Percentiles rank a stretch among this genome's conserved stretches.
Conservation (phyloP, 2,329 filamentous ascomycete genomes). For the Colletotrichum lindemuthianum region DNA sequence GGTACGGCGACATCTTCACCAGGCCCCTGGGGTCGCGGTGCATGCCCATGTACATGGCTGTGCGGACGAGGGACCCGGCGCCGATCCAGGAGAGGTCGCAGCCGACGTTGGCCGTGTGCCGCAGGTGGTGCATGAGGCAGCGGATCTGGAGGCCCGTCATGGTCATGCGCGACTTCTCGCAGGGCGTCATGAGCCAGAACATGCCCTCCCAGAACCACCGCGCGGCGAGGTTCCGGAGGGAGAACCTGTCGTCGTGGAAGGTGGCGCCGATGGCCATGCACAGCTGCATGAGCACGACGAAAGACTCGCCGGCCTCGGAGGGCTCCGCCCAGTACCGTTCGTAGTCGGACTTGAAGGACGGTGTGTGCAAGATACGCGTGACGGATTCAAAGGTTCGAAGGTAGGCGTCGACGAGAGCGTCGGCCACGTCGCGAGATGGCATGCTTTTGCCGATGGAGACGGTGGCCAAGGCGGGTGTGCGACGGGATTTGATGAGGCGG, state of each 20-base stretch:
- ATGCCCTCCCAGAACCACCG: conserved; percentile 65
- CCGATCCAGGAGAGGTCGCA: conserved; percentile 64
- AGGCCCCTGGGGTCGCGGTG: conserved; percentile 66
- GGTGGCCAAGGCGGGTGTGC: conserved; percentile 46
- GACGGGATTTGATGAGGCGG: conserved; percentile 53
- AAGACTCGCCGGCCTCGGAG: conserved; percentile 50
- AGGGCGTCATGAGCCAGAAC: conserved; percentile 58
- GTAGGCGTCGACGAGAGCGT: conserved; percentile 63
- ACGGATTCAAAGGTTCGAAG: conserved; percentile 66
- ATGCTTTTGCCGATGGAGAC: conserved; percentile 51
- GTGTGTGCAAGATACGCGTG: conserved; percentile 66
- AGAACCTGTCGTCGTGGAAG: conserved; percentile 57
- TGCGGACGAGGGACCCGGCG: conserved; percentile 60
- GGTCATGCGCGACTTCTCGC: conserved; percentile 60
- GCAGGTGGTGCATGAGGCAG: conserved; percentile 61
- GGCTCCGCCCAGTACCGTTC: conserved; percentile 58
- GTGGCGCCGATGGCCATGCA: conserved; percentile 62
- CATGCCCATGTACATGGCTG: conserved; percentile 67
- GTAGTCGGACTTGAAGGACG: conserved; percentile 66
- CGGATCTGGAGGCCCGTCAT: conserved; percentile 61
- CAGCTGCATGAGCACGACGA: conserved; percentile 64
- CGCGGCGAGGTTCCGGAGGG: conserved; percentile 53
- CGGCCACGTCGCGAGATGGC: conserved; percentile 53
- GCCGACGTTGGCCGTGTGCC: conserved; percentile 57
- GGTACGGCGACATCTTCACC: conserved; percentile 56